Conservation (phyloP, 371 early-diverging fungal species). For the Mucor irregularis region DNA sequence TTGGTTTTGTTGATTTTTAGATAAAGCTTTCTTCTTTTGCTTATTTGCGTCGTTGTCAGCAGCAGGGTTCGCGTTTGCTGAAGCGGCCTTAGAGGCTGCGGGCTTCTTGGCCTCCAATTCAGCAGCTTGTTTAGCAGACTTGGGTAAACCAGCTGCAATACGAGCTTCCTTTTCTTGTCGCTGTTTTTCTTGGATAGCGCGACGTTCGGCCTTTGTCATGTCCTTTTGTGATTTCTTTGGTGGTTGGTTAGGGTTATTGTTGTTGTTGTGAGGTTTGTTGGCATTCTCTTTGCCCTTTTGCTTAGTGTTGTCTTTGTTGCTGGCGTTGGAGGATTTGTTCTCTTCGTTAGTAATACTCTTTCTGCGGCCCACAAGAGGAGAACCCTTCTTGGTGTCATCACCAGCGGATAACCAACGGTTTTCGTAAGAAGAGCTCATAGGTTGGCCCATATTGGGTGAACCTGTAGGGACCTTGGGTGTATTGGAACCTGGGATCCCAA, state of each 20-base stretch:
- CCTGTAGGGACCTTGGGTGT: constrained; percentile 6
- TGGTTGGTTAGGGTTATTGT: constrained; percentile 10
- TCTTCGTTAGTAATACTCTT: constrained; percentile 24
- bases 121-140: constrained; percentile 20
- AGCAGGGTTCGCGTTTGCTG: constrained; percentile 3
- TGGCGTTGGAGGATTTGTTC: background rate
- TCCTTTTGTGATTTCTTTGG: constrained; percentile 61
- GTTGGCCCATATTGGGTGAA: constrained; percentile 24
- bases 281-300: constrained; percentile 17
- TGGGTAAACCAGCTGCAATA: constrained; percentile 48
- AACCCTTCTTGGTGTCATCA: constrained; percentile 21
- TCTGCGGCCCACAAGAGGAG: constrained; percentile 5
- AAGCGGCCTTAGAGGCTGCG: constrained; percentile 10
- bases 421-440: constrained; percentile 32
- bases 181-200: constrained; percentile 80
- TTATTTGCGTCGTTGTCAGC: constrained; percentile 27
- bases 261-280: constrained; percentile 10
- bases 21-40: constrained; percentile 38
- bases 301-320: constrained; percentile 2
- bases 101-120: constrained; percentile 18
- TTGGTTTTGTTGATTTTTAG: constrained; percentile 51
- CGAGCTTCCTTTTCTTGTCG: constrained; percentile 72
- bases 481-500: constrained; percentile 16
- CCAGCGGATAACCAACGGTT: constrained; percentile 25
- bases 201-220: constrained; percentile 91